phyloP scores from a whole-genome alignment of 2,329 filamentous ascomycete genomes.

The Ophiosphaerella korrae region DNA sequence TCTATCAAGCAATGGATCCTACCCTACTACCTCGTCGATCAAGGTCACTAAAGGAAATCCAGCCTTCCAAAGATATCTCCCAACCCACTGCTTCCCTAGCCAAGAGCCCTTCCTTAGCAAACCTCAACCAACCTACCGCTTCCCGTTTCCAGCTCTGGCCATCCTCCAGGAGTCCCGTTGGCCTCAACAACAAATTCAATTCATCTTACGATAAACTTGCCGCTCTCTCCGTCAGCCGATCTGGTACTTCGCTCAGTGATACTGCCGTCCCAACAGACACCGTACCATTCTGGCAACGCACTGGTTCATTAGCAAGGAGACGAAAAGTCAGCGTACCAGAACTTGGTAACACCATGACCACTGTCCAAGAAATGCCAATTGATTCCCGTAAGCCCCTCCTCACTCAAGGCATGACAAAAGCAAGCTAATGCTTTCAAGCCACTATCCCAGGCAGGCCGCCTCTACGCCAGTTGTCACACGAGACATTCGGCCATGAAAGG shows the following conservation, averaged over 20 bases:
- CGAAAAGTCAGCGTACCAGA: conserved; percentile 51
- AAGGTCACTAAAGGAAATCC: conserved; percentile 42
- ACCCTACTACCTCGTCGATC: conserved; percentile 38
- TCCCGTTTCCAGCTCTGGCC: conserved; percentile 48
- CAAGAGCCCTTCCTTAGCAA: conserved; percentile 37
- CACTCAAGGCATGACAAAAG: not conserved
- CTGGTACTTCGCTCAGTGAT: conserved; percentile 48
- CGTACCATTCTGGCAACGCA: conserved; percentile 43
- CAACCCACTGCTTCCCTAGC: conserved; percentile 20
- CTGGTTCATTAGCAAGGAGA: conserved; percentile 45
- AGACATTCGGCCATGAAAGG: conserved; percentile 45
- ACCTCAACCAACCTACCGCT: conserved; percentile 23
- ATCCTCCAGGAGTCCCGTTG: conserved; percentile 36
- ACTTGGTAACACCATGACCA: conserved; percentile 45
- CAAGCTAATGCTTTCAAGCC: conserved; percentile 32
- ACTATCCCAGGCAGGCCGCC: conserved; percentile 50
- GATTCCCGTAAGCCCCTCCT: conserved; percentile 45
- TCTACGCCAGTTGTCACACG: conserved; percentile 42
- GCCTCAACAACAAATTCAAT: conserved; percentile 18
- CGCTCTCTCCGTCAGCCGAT: conserved; percentile 46
- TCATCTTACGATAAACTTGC: conserved; percentile 39
- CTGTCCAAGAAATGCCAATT: conserved; percentile 44
- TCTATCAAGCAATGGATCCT: conserved; percentile 34
- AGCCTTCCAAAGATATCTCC: conserved; percentile 33
- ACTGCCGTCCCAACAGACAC: conserved; percentile 41